phyloP scores from a whole-genome alignment of 768 basidiomycete genomes.

The Mrakia hoshinonis region DNA sequence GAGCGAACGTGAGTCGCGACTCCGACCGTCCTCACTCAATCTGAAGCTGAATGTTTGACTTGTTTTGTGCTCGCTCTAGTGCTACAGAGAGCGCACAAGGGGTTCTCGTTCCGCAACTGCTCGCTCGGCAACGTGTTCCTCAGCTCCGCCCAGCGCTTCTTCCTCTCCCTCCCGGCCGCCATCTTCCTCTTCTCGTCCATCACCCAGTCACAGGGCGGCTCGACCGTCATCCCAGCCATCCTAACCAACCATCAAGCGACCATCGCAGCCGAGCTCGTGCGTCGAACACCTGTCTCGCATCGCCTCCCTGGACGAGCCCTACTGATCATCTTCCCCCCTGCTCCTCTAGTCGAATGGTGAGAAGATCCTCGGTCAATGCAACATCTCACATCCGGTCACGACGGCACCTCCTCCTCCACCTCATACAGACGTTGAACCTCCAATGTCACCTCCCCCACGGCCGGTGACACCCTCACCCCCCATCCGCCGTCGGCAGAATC shows the following conservation, averaged over 20 bases:
- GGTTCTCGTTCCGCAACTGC: constrained; percentile 62
- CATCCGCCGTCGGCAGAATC: constrained; percentile 24
- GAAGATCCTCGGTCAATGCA: constrained; percentile 79
- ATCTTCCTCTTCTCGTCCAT: constrained; percentile 91
- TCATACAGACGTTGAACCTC: neutral
- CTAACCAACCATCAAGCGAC: constrained; percentile 94
- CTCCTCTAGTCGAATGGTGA: constrained; percentile 52
- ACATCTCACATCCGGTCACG: constrained; percentile 75
- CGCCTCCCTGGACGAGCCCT: neutral
- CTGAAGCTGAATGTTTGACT: neutral
- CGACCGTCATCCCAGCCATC: constrained; percentile 79
- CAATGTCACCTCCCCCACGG: constrained; percentile 9
- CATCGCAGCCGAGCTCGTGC: constrained; percentile 76
- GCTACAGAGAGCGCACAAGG: constrained; percentile 81
- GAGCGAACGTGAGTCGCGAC: constrained; percentile 47
- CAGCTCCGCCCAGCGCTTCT: constrained; percentile 78
- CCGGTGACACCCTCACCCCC: constrained; percentile 2
- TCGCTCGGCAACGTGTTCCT: constrained; percentile 72
- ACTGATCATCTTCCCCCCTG: neutral
- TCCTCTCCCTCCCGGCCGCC: constrained; percentile 83
- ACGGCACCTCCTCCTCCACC: neutral
- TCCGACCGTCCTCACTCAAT: neutral
- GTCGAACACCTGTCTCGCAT: constrained; percentile 29
- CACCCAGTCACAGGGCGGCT: constrained; percentile 63
- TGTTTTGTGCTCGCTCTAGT: constrained; percentile 35